phyloP scores from a whole-genome alignment of 1,139 yeast genomes.

The Diutina rugosa region DNA sequence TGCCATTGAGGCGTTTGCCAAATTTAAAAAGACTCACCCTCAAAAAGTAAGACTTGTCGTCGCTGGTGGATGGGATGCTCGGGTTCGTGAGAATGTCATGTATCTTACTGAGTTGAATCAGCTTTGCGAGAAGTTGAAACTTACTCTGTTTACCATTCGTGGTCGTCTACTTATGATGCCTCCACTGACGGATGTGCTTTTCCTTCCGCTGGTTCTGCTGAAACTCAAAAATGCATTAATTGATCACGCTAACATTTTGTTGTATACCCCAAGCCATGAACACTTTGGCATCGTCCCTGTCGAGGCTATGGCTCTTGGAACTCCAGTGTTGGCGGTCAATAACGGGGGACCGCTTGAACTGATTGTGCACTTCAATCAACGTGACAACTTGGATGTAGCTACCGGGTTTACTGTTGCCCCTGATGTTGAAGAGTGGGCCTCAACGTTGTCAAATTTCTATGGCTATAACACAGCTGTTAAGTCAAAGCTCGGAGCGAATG shows the following conservation, averaged over 20 bases:
- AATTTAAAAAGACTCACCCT: constrained; percentile 14
- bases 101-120: constrained; percentile 50
- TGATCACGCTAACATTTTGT: constrained; percentile 40
- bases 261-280: constrained; percentile 85
- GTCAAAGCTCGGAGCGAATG: not conserved
- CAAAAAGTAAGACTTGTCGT: constrained; percentile 20
- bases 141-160: constrained; percentile 36
- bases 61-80: constrained; percentile 86
- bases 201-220: constrained; percentile 70
- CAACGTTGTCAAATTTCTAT: not conserved
- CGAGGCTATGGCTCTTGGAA: constrained; percentile 78
- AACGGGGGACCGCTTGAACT: constrained; percentile 94
- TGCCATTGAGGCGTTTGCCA: constrained; percentile 56
- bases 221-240: constrained; percentile 54
- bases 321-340: constrained; percentile 77
- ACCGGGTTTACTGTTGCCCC: not conserved
- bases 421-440: not conserved
- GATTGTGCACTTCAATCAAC: constrained; percentile 24
- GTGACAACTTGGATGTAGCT: not conserved
- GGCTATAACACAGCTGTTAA: not conserved
- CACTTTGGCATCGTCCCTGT: constrained; percentile 97
- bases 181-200: constrained; percentile 41
- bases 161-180: constrained; percentile 29
- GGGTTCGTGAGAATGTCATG: constrained; percentile 65
- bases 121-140: constrained; percentile 30